These are phyloP conservation scores for Ramularia endophylla DNA, from an alignment of 2,329 filamentous ascomycete genomes.

Conservation along the genomic window DNA sequence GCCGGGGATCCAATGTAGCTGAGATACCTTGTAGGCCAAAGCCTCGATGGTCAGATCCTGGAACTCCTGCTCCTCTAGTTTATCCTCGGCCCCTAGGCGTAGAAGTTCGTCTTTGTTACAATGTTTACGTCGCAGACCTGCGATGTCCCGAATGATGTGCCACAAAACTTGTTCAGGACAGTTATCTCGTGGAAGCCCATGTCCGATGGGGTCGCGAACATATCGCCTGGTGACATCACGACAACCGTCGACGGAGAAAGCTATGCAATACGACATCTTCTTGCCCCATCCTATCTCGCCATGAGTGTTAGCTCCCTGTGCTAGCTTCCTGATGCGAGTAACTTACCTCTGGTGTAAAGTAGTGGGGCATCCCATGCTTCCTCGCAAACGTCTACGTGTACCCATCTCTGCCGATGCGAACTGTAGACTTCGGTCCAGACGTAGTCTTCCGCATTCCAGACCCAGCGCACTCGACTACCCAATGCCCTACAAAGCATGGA, in stretches of 20 bases:
- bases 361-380: slow-evolving; percentile 92
- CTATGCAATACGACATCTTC: slow-evolving; percentile 94
- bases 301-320: not conserved
- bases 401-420: slow-evolving; percentile 84
- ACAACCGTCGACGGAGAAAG: slow-evolving; percentile 84
- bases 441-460: slow-evolving; percentile 97
- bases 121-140: slow-evolving; percentile 72
- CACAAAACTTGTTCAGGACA: slow-evolving; percentile 86
- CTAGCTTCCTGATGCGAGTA: slow-evolving; percentile 1
- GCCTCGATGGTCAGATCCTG: slow-evolving; percentile 66
- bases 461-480: slow-evolving; percentile 86
- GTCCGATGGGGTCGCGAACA: slow-evolving; percentile 61
- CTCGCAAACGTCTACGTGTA: slow-evolving; percentile 92
- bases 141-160: slow-evolving; percentile 89
- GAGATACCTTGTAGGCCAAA: slow-evolving; percentile 60
- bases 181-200: slow-evolving; percentile 66
- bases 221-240: slow-evolving; percentile 62
- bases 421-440: slow-evolving; percentile 99
- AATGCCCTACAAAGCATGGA: slow-evolving; percentile 95
- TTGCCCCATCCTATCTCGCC: slow-evolving; percentile 70
- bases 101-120: slow-evolving; percentile 84
- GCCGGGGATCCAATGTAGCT: not conserved
- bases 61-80: slow-evolving; percentile 67
- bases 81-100: slow-evolving; percentile 72
- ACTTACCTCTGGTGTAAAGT: slow-evolving; percentile 76